phyloP scores from a whole-genome alignment of 345 rosid species.

The Draba incana region DNA sequence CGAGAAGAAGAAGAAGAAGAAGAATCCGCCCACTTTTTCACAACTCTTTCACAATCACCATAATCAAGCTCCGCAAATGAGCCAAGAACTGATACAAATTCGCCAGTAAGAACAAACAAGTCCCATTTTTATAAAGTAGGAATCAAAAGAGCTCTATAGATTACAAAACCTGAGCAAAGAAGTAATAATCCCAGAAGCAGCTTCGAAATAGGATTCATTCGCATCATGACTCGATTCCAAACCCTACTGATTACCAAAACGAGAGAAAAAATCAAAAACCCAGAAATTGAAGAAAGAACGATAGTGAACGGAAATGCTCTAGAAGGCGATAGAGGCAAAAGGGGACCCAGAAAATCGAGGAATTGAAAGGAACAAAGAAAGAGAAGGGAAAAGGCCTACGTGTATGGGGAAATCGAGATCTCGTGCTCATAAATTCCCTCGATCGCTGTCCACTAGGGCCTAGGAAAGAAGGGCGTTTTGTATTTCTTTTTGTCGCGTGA shows the following conservation, averaged over 20 bases:
- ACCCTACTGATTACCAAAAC: conserved; percentile 37
- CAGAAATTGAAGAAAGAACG: background rate
- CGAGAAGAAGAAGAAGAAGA: conserved; percentile 41
- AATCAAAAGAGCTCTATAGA: background rate
- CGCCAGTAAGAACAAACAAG: conserved; percentile 21
- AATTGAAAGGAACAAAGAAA: conserved; percentile 35
- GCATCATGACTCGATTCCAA: conserved; percentile 39
- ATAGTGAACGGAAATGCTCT: background rate
- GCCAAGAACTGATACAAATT: conserved; percentile 48
- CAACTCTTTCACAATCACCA: conserved; percentile 64
- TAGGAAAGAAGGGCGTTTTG: conserved; percentile 10
- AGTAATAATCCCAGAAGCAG: conserved; percentile 46
- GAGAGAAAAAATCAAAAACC: conserved; percentile 13
- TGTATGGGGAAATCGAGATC: conserved; percentile 59
- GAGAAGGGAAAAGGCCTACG: conserved; percentile 45
- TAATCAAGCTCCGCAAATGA: conserved; percentile 49
- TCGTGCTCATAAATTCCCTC: conserved; percentile 78
- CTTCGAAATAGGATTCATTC: conserved; percentile 58
- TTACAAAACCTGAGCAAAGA: conserved; percentile 50
- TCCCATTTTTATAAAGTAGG: background rate
- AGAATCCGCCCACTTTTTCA: conserved; percentile 68
- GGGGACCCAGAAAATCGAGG: conserved; percentile 35
- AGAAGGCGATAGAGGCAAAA: conserved; percentile 16
- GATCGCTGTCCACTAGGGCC: conserved; percentile 45
- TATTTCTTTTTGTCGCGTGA: background rate